Base-by-base conservation (phyloP, 2,329 filamentous ascomycete genomes). In the Magnaporthiopsis poae region DNA sequence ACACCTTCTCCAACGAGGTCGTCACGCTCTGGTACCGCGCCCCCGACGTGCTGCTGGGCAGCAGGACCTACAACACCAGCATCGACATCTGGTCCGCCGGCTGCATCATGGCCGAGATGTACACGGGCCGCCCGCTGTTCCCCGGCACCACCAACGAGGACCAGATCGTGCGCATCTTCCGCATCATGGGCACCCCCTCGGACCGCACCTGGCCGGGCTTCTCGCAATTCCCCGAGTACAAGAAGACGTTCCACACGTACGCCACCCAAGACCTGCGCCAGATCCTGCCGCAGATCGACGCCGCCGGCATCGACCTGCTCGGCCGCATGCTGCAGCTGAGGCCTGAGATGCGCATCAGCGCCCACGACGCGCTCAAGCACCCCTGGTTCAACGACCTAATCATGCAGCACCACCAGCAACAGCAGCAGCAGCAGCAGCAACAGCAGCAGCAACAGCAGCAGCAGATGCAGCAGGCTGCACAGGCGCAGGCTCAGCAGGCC, bases 81-180 rank as follows among this genome's bases (percentile, higher is more conserved):
- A 98, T 99, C 77, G 95, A 99, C 74, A 98, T 99, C 75, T 99
- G 95, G 95, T 96, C 92, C 8, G 95, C 95, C 8, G 95, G 95
- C 67, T 99, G 95, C 78, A 99, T 99, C 82, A 98, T 99, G 95
- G 95, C 95, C 12, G 95, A 99, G 79, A 97, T 99, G 92, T 98
- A 96, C 78, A 97, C 94, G 0, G 95, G 95, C 4, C 86, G 95
- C 25, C 95, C 95, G 0, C 84, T 99, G 8, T 99, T 99, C 80
- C 95, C 95, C 0, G 95, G 95, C 67, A 99, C 95, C 1, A 97
- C 95, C 56, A 99, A 99, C 76, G 95, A 99, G 77, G 95, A 99
- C 75, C 95, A 99, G 77, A 88, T 98, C 65, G 85, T 96, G 69
- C 92, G 96, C 76, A 99, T 99, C 77, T 99, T 99, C 84, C 87